Conservation (phyloP, 495 filamentous ascomycete species). For the Annulohypoxylon maeteangense region DNA sequence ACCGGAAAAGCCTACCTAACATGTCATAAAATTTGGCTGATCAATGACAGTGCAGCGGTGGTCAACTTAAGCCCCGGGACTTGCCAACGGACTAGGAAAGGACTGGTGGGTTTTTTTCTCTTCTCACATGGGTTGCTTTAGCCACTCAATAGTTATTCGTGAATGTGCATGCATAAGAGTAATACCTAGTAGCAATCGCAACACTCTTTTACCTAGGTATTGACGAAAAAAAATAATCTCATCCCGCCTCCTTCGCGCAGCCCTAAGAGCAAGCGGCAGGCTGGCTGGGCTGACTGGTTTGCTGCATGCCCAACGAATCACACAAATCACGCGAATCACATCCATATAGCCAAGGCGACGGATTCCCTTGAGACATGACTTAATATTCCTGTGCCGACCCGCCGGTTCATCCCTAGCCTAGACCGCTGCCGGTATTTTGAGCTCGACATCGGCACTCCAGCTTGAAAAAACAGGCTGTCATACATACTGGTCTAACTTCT, state of each 20-base stretch:
- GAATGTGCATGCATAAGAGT: background rate
- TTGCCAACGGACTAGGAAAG: background rate
- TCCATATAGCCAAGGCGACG: background rate
- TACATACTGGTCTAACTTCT: background rate
- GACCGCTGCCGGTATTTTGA: background rate
- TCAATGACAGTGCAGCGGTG: background rate
- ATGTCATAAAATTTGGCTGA: background rate
- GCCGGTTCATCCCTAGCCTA: background rate
- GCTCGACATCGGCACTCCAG: background rate
- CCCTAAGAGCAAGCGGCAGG: background rate
- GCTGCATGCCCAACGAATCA: constrained; percentile 17
- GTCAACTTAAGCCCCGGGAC: background rate
- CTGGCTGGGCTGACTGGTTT: constrained; percentile 3
- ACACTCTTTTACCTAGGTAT: no score
- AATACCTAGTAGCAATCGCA: background rate
- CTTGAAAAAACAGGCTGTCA: background rate
- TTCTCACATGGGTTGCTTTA: background rate
- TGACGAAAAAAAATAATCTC: background rate
- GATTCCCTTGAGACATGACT: constrained; percentile 15
- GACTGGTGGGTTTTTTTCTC: background rate
- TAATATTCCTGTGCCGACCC: constrained; percentile 9
- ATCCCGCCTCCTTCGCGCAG: constrained; percentile 5
- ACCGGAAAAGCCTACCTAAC: background rate
- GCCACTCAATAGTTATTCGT: background rate
- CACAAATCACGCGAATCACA: constrained; percentile 4